A percentile compares a stretch with the other conserved stretches of the same genome.
phyloP scores from a whole-genome alignment of 116 monocot species.

The Thalassia testudinum region DNA sequence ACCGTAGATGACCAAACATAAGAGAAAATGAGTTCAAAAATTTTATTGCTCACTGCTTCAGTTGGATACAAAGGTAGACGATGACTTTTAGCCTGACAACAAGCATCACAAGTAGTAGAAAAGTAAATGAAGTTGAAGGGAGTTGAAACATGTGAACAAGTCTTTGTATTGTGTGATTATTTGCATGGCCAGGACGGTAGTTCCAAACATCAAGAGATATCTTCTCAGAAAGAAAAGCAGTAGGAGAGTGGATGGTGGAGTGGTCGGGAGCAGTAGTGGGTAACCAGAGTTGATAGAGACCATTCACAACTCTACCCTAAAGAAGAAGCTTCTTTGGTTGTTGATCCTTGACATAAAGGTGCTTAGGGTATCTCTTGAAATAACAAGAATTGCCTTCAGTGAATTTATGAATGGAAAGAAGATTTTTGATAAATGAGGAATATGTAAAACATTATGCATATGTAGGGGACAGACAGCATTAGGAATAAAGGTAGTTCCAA shows the following conservation, averaged over 20 bases:
- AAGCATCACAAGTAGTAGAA: not conserved
- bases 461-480: not conserved
- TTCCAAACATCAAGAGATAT: not conserved
- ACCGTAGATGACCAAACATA: conserved; percentile 1
- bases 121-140: not conserved
- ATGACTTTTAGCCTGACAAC: not conserved
- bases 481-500: not conserved
- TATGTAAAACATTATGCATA: not conserved
- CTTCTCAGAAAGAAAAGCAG: not conserved
- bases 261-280: not conserved
- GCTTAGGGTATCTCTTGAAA: not conserved
- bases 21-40: conserved; percentile 3
- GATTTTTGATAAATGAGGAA: not conserved
- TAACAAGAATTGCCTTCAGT: not conserved
- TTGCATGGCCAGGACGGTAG: not conserved
- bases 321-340: not conserved
- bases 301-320: not conserved
- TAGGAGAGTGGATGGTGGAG: too few relatives aligned
- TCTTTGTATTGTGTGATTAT: too few relatives aligned
- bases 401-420: not conserved
- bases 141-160: not conserved
- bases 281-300: not conserved
- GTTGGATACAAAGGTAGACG: not conserved
- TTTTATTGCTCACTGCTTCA: not conserved
- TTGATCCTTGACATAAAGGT: not conserved